These are phyloP conservation scores for Geotrichum bryndzae DNA, from an alignment of 1,139 yeast genomes.

Conservation along the genomic window DNA sequence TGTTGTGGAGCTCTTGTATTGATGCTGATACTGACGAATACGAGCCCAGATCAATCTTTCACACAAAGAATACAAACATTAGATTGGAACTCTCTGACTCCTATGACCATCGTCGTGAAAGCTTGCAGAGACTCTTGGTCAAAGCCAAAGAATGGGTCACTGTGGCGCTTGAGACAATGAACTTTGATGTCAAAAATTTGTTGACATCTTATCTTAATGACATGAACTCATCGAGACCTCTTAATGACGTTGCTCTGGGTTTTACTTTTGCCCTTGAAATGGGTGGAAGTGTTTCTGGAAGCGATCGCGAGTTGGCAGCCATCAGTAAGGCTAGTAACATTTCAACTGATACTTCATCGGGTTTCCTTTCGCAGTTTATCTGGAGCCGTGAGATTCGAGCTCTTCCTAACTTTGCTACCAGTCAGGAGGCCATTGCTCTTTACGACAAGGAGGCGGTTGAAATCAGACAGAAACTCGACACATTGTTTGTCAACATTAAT, in stretches of 20 bases:
- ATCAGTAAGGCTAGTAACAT: constrained; percentile 24
- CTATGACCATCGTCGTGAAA: constrained; percentile 64
- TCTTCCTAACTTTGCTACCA: constrained; percentile 10
- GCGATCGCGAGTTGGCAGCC: constrained; percentile 42
- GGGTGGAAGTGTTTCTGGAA: constrained; percentile 66
- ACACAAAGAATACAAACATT: constrained; percentile 51
- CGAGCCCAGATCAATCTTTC: constrained; percentile 69
- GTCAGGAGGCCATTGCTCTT: constrained; percentile 12
- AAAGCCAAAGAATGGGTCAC: constrained; percentile 65
- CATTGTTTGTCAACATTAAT: constrained; percentile 1
- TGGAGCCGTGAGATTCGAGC: constrained; percentile 45
- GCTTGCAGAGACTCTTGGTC: constrained; percentile 54
- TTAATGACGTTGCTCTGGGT: constrained; percentile 56
- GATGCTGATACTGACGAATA: constrained; percentile 87
- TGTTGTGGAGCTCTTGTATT: constrained; percentile 70
- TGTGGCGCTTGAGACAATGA: constrained; percentile 48
- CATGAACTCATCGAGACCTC: constrained; percentile 31
- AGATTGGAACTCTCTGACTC: constrained; percentile 70
- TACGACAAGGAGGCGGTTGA: constrained; percentile 17
- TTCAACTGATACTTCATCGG: constrained; percentile 55
- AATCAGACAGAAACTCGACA: constrained; percentile 7
- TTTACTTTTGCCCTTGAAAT: constrained; percentile 84
- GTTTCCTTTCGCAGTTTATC: constrained; percentile 69
- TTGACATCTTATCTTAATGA: constrained; percentile 67
- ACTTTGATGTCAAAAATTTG: constrained; percentile 69